A percentile compares a stretch with the other conserved stretches of the same genome.
Conservation (phyloP, 768 basidiomycete species). For the Russula emetica region DNA sequence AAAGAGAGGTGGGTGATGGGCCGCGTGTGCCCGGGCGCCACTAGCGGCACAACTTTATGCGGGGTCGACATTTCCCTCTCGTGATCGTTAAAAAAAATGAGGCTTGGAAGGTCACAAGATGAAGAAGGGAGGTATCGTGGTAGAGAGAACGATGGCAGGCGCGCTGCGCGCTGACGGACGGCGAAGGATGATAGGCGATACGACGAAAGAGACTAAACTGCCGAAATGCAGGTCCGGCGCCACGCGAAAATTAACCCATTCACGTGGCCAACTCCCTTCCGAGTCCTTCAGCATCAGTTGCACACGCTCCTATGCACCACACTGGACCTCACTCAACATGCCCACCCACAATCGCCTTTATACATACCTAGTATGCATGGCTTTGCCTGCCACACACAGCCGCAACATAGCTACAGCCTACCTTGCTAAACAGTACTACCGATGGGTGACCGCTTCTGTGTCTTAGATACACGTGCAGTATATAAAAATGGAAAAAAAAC, state of each 20-base stretch:
- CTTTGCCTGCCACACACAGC: too few relatives aligned
- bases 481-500: too few relatives aligned
- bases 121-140: constrained; percentile 21
- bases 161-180: constrained; percentile 34
- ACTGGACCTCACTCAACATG: too few relatives aligned
- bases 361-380: too few relatives aligned
- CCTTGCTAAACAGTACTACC: too few relatives aligned
- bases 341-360: too few relatives aligned
- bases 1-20: constrained; percentile 94
- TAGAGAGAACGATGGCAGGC: constrained; percentile 28
- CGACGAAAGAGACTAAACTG: background rate
- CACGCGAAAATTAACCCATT: background rate
- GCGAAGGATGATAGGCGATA: background rate
- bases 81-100: constrained; percentile 7
- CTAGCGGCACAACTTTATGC: constrained; percentile 66
- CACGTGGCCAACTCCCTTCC: constrained; percentile 6
- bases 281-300: too few relatives aligned
- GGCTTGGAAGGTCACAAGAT: constrained; percentile 7
- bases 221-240: background rate
- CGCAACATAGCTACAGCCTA: too few relatives aligned
- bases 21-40: constrained; percentile 80
- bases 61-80: constrained; percentile 18
- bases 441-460: too few relatives aligned
- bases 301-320: too few relatives aligned
- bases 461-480: too few relatives aligned